Base-by-base conservation (phyloP, 345 rosid genomes). In the Corymbia maculata region DNA sequence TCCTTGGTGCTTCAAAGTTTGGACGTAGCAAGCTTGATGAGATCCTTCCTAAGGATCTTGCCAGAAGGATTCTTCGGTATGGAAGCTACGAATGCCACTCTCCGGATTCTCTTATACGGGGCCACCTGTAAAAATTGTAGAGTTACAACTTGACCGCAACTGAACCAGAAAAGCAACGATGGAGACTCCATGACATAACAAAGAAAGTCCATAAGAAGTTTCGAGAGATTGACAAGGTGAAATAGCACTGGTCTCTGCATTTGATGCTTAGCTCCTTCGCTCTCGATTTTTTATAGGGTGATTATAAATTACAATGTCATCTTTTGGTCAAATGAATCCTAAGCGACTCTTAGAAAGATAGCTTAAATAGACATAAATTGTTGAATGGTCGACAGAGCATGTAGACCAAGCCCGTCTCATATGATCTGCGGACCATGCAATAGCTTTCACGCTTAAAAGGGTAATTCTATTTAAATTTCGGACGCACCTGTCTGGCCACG, bases 1-100 rank as follows among this genome's bases (percentile, higher is more conserved):
- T 75, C 26, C 84, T 36, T 3, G 49, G 42, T 42, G 84, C 84
- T 51, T 94, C 90, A 97, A 9, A 97, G 93, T 90, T 94, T 97
- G 86, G 98, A 96, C 87, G 94, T 92, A 19, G 98, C 98, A 6
- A 94, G 91, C 93, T 93, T 94, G 70, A 96, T 95, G 66, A 97
- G 93, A 90, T 97, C 98, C 89, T 94, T 97, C 88, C 99, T 92
- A 19, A 96, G 97, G 82, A 93, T 95, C 91, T 97, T 97, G 85
- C 98, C 99, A 1, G 98, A 95, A 17, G 95, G 93, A 89, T 93
- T 96, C 90, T 94, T 97, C 11, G 98, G 99, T 44, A 97, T 90
- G 44, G 96, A 92, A 70, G 89, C 90, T 17, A 95, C 66, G 90
- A 94, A 95, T 10, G 95, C 88, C 42, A 97, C 96, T 89, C 91